phyloP scores from a whole-genome alignment of 768 basidiomycete genomes.

The Harrya chromipes region DNA sequence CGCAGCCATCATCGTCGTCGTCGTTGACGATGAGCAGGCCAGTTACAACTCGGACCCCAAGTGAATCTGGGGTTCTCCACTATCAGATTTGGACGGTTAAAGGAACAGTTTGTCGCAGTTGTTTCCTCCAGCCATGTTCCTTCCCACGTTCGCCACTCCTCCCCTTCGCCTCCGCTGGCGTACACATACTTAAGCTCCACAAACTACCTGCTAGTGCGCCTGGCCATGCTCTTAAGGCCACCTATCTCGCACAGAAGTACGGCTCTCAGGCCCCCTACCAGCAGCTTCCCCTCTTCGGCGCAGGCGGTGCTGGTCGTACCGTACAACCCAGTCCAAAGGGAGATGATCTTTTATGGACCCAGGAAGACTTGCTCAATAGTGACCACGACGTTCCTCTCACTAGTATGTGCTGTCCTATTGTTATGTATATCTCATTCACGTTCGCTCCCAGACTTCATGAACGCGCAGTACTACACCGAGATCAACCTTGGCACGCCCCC shows the following conservation, averaged over 20 bases:
- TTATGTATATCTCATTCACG: neutral
- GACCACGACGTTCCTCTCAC: slow-evolving; percentile 87
- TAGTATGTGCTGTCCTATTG: slow-evolving; percentile 53
- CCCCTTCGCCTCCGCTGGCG: slow-evolving; percentile 49
- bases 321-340: slow-evolving; percentile 46
- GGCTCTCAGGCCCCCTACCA: slow-evolving; percentile 45
- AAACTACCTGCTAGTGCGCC: slow-evolving; percentile 66
- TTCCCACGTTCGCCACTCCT: slow-evolving; percentile 41
- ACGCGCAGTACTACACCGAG: slow-evolving; percentile 94
- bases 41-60: neutral
- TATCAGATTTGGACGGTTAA: slow-evolving; percentile 18
- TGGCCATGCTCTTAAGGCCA: slow-evolving; percentile 68
- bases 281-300: slow-evolving; percentile 65
- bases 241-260: slow-evolving; percentile 95
- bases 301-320: slow-evolving; percentile 69
- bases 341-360: slow-evolving; percentile 77
- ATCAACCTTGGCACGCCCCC: slow-evolving; percentile 82
- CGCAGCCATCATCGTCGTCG: slow-evolving; percentile 13
- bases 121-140: slow-evolving; percentile 37
- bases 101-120: slow-evolving; percentile 12
- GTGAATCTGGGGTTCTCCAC: slow-evolving; percentile 21
- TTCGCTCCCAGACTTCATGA: slow-evolving; percentile 78
- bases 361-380: slow-evolving; percentile 62
- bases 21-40: neutral
- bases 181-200: slow-evolving; percentile 87